Base-by-base conservation (phyloP, 2,329 filamentous ascomycete genomes). In the Trichophaea hybrida region DNA sequence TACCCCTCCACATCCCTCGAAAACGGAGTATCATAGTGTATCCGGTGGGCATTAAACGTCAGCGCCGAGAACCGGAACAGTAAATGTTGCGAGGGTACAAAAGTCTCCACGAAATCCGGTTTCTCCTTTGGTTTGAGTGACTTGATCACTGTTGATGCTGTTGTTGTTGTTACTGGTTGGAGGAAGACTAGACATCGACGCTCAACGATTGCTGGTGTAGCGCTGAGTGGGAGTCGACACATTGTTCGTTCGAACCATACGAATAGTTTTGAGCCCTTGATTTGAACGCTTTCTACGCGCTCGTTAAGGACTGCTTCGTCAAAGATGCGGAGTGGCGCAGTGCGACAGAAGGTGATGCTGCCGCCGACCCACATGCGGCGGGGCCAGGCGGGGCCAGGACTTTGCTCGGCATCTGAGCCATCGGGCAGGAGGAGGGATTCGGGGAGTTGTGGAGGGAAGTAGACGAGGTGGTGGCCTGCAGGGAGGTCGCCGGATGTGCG, bases 291-390 rank as follows among this genome's bases (percentile, higher is more conserved):
- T 61, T 77, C 78, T 33, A 80, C 68, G 4, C 43, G 56, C 51
- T 66, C 65, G 31, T 54, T 51, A 40, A 65, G n/a, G n/a, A 61
- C 58, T 13, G 69, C 70, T 6, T 77, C 76, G 46, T 74, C 70
- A 55, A 73, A 72, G 10, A 55, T 34, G n/a, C 35, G 53, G 38
- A 43, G 15, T 6, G 7, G 12, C 2, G 50, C 15, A n/a, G 34
- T n/a, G 6, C 10, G 6, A 6, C 13, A 40, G 33, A 49, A 57
- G 1, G 69, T 70, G 6, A 96, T 72, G 44, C 78, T 77, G 0
- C 91, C 93, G 35, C 90, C 89, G 12, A 87, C 88, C 93, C 93
- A 98, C 75, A 98, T 81, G 15, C 93, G 82, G 24, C 86, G 80
- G 55, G 77, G 77, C 70, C 86, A 95, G 1, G 83, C 82, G 3